Base-by-base conservation (phyloP, 192 early-diverging fungal genomes). In the Thamnidium elegans region DNA sequence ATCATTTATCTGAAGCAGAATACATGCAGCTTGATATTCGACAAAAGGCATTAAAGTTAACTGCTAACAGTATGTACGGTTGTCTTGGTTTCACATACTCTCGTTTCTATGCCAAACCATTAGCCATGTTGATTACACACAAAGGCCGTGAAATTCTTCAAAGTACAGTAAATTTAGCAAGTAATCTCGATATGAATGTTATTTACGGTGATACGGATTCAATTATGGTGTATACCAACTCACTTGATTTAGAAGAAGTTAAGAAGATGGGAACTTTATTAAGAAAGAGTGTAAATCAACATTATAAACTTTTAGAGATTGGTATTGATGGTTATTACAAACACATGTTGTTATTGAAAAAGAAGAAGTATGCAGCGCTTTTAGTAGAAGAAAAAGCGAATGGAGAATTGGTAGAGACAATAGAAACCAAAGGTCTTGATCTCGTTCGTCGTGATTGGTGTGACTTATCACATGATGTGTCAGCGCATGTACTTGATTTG, bases 121-220 rank as follows among this genome's bases (percentile, higher is more conserved):
- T 99, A n/a, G 97, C 97, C 13, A 94, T 97, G 92, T 80, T 99
- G 15, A 93, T 98, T 55, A 99, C 97, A 0, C 78, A 87, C 17
- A 91, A 94, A 52, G 97, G 97, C 21, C 87, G 97, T 55, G 94
- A 97, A 76, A 96, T 98, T 75, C 71, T 99, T 45, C 96, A 96
- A 72, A 86, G 85, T 55, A 99, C 97, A 3, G 92, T 94, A 10
- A 81, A 91, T 36, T 75, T 99, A 20, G 97, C 96, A 0, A 79
- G 84, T 15, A 61, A 81, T 15, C 84, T 90, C 11, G 82, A 87
- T 0, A 79, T 97, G 26, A 91, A 99, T 58, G 87, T 99, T 3
- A 96, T 99, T 71, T 99, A 99, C 79, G 97, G 97, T 61, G 97
- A 99, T 69, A 99, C 97, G 2, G 97, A 99, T 76, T 98, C 95